Evolutionary conservation across 2,329 filamentous ascomycete species (phyloP), one percentile per base, ranked within the genome.

Genomic region (Daldinia eschscholtzii): DNA sequence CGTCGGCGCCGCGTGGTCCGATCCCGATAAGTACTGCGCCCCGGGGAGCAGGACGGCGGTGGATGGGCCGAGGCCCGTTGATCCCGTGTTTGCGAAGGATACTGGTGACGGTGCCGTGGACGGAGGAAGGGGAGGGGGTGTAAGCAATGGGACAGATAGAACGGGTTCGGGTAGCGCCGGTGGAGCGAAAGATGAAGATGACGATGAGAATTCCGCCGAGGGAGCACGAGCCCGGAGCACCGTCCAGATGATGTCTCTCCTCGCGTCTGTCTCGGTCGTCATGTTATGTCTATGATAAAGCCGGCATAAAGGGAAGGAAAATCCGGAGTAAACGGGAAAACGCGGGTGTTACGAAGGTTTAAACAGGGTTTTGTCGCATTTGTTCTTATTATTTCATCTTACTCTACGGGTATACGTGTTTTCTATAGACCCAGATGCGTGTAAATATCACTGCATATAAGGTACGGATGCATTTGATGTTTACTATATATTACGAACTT

Each of bases 1-100:
- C 7, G 79, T 78, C 46, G 77, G 79, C 46, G 80, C 79, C 0
- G 79, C 79, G 0, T 82, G 80, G 79, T 74, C 61, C 26, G 76
- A 79, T 37, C 76, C 78, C 10, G 71, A 48, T 12, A 53, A 58
- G 52, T 75, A 76, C 57, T 81, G 80, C 70, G 80, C 81, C 6
- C 70, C 74, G 37, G 78, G 76, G 20, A 80, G 78, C 64, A 61
- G 72, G 52, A 70, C 75, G 13, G 61, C 67, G 12, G 66, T 75
- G 7, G 75, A 72, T 35, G 66, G 53, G 44, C 33, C 63, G 3
- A 48, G 56, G 44, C 44, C 57, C 2, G 18, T 73, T n/a, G 75
- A 77, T 28, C 73, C 75, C 57, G 65, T 60, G 2, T 71, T 71
- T 42, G 41, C 33, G 3, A 55, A 35, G 15, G 35, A 46, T 48